Evolutionary conservation across 208 protist genomes (phyloP).

Genomic region (Acanthamoeba divionensis): DNA sequence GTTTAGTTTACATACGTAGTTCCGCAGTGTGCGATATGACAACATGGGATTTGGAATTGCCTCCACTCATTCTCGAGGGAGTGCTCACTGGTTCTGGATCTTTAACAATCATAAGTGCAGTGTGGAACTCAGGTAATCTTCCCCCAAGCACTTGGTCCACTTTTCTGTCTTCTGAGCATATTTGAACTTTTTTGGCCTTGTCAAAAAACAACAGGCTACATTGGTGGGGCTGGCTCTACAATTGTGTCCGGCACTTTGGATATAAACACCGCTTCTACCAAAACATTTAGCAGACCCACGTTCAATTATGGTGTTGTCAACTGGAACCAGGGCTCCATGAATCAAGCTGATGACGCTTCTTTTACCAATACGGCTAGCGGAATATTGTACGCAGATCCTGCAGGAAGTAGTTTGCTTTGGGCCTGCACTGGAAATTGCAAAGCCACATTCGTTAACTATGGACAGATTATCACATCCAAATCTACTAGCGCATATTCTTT

Average conservation of each 20-base stretch:
- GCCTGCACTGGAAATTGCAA: not conserved
- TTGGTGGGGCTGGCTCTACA: no score
- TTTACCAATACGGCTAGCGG: not conserved
- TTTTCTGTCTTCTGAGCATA: not conserved
- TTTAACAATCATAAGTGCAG: not conserved
- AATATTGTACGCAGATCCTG: not conserved
- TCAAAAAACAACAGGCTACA: no score
- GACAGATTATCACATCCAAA: not conserved
- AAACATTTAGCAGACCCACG: no score
- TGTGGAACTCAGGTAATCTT: not conserved
- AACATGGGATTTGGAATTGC: not conserved
- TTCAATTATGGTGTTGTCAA: not conserved
- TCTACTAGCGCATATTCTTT: not conserved
- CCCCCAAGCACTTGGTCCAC: not conserved
- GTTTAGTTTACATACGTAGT: not conserved
- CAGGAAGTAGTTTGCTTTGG: no score
- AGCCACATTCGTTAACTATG: constrained; percentile 34
- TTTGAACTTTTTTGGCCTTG: no score
- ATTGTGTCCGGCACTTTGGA: no score
- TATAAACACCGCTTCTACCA: no score
- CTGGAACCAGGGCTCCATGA: not conserved
- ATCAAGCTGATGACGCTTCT: not conserved
- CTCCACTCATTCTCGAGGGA: not conserved
- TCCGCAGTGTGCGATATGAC: constrained; percentile 1
- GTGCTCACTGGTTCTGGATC: not conserved